Evolutionary conservation across 805 yeast species (phyloP).

Genomic region (Lipomyces sp.): DNA sequence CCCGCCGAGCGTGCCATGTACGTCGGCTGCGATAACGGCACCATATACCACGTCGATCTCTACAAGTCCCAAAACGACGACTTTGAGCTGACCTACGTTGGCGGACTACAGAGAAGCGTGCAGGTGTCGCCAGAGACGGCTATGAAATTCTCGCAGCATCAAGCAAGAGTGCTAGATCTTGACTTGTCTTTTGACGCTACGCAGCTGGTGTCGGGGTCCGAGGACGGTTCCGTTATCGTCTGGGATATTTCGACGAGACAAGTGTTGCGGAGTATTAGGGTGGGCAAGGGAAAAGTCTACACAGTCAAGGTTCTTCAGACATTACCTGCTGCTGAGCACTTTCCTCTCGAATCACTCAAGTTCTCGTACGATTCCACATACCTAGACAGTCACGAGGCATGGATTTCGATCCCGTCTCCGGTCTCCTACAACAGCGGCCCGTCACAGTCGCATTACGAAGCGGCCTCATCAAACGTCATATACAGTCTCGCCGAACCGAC

Average conservation of each 20-base stretch:
- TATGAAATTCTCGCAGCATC: slow-evolving; percentile 27
- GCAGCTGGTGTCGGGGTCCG: slow-evolving; percentile 67
- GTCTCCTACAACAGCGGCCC: not conserved
- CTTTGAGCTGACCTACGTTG: slow-evolving; percentile 53
- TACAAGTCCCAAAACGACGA: slow-evolving; percentile 40
- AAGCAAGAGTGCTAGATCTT: slow-evolving; percentile 49
- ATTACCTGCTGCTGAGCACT: slow-evolving; percentile 10
- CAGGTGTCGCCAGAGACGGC: slow-evolving; percentile 35
- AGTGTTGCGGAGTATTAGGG: slow-evolving; percentile 33
- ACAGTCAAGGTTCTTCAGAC: slow-evolving; percentile 10
- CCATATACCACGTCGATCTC: slow-evolving; percentile 52
- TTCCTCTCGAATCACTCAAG: slow-evolving; percentile 18
- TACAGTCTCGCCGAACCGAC: not conserved
- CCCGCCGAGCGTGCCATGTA: slow-evolving; percentile 76
- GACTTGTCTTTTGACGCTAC: slow-evolving; percentile 73
- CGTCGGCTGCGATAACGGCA: slow-evolving; percentile 46
- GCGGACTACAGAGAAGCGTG: slow-evolving; percentile 54
- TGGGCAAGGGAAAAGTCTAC: slow-evolving; percentile 27
- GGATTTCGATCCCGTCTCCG: slow-evolving; percentile 20
- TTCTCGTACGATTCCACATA: slow-evolving; percentile 34
- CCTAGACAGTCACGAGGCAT: slow-evolving; percentile 26
- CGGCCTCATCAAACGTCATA: not conserved
- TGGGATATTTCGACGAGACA: slow-evolving; percentile 53
- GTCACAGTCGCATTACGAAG: not conserved
- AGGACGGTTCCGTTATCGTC: slow-evolving; percentile 60